Evolutionary conservation across 2,329 filamentous ascomycete genomes (phyloP).

Genomic region (Diplodia seriata): DNA sequence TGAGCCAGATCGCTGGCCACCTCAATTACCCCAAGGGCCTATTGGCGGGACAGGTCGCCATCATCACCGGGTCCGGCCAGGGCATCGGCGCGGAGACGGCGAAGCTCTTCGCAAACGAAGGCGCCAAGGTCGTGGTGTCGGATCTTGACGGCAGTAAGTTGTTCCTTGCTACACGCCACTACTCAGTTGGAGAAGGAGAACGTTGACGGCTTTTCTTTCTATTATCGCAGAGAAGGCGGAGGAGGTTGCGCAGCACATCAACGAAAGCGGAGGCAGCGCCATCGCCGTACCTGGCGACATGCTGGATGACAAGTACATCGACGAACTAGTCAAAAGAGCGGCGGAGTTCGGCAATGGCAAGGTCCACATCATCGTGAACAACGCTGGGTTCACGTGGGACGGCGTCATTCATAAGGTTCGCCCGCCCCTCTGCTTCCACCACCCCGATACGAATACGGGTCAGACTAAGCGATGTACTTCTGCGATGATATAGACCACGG

Average conservation of each 20-base stretch:
- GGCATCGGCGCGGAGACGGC: constrained; percentile 89
- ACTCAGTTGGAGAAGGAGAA: background rate
- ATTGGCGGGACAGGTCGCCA: constrained; percentile 80
- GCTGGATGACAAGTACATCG: constrained; percentile 72
- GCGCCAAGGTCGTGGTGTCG: constrained; percentile 81
- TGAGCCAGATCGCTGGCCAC: constrained; percentile 76
- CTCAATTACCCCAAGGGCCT: constrained; percentile 83
- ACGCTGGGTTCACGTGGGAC: constrained; percentile 92
- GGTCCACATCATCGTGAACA: constrained; percentile 91
- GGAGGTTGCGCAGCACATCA: constrained; percentile 73
- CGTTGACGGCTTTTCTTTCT: background rate
- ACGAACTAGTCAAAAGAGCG: constrained; percentile 73
- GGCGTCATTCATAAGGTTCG: constrained; percentile 80
- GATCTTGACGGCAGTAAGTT: constrained; percentile 75
- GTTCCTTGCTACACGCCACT: too few species aligned
- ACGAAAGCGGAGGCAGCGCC: constrained; percentile 68
- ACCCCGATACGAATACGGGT: background rate
- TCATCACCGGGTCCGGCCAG: constrained; percentile 85
- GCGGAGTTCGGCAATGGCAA: constrained; percentile 85
- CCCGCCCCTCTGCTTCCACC: background rate
- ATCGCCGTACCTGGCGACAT: constrained; percentile 80
- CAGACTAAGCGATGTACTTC: background rate
- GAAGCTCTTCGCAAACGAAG: constrained; percentile 83
- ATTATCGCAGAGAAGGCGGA: constrained; percentile 68
- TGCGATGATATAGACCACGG: constrained; percentile 65